Evolutionary conservation across 2,329 filamentous ascomycete species (phyloP).

Genomic region (Pseudocercospora fuligena): DNA sequence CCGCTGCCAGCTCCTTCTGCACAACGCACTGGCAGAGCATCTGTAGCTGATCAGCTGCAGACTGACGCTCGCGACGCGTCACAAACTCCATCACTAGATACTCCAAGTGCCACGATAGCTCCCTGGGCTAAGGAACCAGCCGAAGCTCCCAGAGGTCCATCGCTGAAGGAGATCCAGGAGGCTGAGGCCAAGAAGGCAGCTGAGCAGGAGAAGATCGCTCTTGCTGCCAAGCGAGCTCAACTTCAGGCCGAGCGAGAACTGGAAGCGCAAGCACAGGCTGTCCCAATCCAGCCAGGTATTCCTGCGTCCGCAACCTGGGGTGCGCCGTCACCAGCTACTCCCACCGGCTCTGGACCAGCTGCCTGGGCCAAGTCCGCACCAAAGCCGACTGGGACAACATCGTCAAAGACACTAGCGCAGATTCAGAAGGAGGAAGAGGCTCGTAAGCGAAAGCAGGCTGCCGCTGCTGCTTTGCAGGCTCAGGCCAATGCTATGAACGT

Average conservation of each 20-base stretch:
- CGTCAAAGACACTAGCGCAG: slow-evolving; percentile 90
- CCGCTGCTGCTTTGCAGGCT: slow-evolving; percentile 48
- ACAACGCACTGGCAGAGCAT: slow-evolving; percentile 75
- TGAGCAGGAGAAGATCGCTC: slow-evolving; percentile 80
- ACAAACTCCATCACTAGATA: slow-evolving; percentile 72
- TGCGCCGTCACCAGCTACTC: slow-evolving; percentile 70
- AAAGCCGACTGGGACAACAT: slow-evolving; percentile 53
- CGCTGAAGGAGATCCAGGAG: slow-evolving; percentile 95
- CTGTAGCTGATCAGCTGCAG: slow-evolving; percentile 75
- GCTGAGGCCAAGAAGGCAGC: slow-evolving; percentile 92
- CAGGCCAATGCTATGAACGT: slow-evolving; percentile 51
- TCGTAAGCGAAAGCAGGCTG: slow-evolving; percentile 76
- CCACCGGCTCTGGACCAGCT: slow-evolving; percentile 50
- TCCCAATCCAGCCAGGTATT: slow-evolving; percentile 67
- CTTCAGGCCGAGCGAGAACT: slow-evolving; percentile 83
- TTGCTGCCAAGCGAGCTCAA: slow-evolving; percentile 74
- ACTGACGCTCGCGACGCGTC: slow-evolving; percentile 73
- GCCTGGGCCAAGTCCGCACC: slow-evolving; percentile 71
- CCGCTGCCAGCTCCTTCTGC: slow-evolving; percentile 87
- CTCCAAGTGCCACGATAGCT: slow-evolving; percentile 74
- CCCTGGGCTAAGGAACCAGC: slow-evolving; percentile 90
- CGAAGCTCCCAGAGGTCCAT: slow-evolving; percentile 79
- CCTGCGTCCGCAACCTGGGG: slow-evolving; percentile 91
- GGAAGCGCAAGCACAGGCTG: slow-evolving; percentile 63
- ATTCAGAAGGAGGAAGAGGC: slow-evolving; percentile 96